These are phyloP conservation scores for Biscogniauxia marginata DNA, from an alignment of 2,329 filamentous ascomycete genomes.

Conservation along the genomic window DNA sequence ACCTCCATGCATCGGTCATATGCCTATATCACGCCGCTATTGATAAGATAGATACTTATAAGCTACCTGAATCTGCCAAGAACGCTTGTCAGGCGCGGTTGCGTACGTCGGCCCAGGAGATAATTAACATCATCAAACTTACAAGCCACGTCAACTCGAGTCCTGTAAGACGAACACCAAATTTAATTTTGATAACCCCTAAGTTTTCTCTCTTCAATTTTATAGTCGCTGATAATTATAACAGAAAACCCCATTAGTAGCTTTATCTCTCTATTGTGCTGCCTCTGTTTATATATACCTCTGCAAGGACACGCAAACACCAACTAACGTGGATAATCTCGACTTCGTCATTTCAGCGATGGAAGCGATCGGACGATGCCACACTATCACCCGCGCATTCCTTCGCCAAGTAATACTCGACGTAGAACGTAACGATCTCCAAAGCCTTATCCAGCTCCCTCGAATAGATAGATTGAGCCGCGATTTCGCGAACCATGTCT, in stretches of 20 bases:
- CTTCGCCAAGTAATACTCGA: conserved; percentile 84
- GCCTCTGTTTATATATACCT: conserved; percentile 78
- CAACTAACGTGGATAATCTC: conserved; percentile 49
- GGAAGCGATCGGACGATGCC: conserved; percentile 70
- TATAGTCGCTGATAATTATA: conserved; percentile 8
- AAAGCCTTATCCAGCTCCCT: conserved; percentile 36
- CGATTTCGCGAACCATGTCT: conserved; percentile 25
- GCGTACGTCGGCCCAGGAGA: conserved; percentile 77
- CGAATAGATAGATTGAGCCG: conserved; percentile 34
- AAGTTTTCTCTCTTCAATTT: neutral
- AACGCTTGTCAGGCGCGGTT: conserved; percentile 71
- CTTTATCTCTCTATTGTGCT: conserved; percentile 82
- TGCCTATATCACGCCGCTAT: conserved; percentile 87
- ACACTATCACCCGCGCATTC: conserved; percentile 78
- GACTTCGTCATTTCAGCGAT: conserved; percentile 79
- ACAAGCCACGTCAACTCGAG: conserved; percentile 68
- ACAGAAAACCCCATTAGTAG: conserved; percentile 74
- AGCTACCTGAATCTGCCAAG: conserved; percentile 62
- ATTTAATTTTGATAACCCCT: neutral
- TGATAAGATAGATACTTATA: conserved; percentile 74
- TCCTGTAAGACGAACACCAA: conserved; percentile 51
- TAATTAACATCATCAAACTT: conserved; percentile 79
- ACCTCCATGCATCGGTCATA: conserved; percentile 82
- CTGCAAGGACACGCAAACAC: conserved; percentile 55
- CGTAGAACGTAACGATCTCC: conserved; percentile 56